Evolutionary conservation across 192 early-diverging fungal species (phyloP), one percentile per base, ranked within the genome.

Genomic region (Ambispora gerdemannii): DNA sequence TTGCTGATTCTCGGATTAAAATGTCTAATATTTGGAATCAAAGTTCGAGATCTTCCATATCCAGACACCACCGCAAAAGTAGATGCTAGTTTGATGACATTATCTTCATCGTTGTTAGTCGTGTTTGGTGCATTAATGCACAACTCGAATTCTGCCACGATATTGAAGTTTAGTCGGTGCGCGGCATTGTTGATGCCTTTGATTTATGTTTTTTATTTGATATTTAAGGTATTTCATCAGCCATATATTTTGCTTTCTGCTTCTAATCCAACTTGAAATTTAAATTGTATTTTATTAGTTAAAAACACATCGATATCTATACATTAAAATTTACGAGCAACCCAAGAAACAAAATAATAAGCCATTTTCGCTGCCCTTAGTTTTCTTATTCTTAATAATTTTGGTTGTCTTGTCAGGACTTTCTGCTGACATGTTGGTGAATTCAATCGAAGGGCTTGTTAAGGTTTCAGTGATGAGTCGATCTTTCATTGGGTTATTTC

Each of bases 401-500:
- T 76, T 87, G 51, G 94, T 92, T 0, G 75, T 89, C 0, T 64
- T 88, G 4, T 88, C 94, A 0, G 88, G 90, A 10, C 67, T 96
- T 22, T 93, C 86, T 69, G 92, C 94, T 38, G 94, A 98, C 71
- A 90, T 83, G 65, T 76, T 98, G 6, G 93, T 98, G 1, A 84
- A 78, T 25, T 89, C 90, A 0, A 92, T 98, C 36, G 89, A 94
- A 50, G 87, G 85, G 19, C 71, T 98, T 22, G 84, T 89, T 4
- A 71, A 87, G 28, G 68, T 82, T 52, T 92, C 88, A 85, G 75
- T 85, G 47, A 78, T 97, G 28, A 85, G 80, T 38, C 74, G 88
- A n/a, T 89, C 89, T 3, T 98, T 98, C 78, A 89, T 98, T 34
- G 95, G 95, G 49, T 85, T 98, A 38, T 90, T 96, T 72, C 70